Conservation (phyloP, 495 filamentous ascomycete genomes). For the Neurospora sp. region DNA sequence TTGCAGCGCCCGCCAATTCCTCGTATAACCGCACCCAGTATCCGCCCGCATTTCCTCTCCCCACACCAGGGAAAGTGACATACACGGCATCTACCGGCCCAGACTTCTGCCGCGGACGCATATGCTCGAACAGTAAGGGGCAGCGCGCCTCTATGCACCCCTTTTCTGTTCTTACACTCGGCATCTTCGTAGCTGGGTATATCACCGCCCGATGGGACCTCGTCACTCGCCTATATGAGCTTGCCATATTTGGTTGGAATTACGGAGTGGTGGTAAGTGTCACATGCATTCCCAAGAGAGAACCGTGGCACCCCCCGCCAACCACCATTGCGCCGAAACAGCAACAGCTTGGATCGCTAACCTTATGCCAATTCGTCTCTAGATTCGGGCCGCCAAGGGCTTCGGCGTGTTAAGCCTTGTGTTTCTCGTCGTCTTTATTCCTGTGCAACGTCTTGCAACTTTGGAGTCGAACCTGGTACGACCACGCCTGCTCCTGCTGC, state of each 20-base stretch:
- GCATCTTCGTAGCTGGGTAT: conserved; percentile 98
- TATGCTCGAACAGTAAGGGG: conserved; percentile 19
- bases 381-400: conserved; percentile 35
- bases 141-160: conserved; percentile 72
- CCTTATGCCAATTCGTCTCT: background rate
- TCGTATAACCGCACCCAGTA: background rate
- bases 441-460: conserved; percentile 36
- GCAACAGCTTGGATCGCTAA: background rate
- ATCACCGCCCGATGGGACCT: conserved; percentile 98
- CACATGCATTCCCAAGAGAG: background rate
- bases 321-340: background rate
- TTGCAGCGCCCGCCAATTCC: background rate
- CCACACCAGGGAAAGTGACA: background rate
- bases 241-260: conserved; percentile 95
- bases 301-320: conserved; percentile 1
- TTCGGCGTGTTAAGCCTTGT: conserved; percentile 30
- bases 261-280: conserved; percentile 88
- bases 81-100: background rate
- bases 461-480: conserved; percentile 35
- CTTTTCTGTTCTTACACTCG: conserved; percentile 84
- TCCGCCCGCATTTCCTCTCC: background rate
- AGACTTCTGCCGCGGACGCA: background rate
- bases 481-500: background rate
- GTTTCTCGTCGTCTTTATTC: conserved; percentile 35
- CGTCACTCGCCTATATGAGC: conserved; percentile 87